Base-by-base conservation (phyloP, 345 rosid genomes). In the Kernera saxatilis region DNA sequence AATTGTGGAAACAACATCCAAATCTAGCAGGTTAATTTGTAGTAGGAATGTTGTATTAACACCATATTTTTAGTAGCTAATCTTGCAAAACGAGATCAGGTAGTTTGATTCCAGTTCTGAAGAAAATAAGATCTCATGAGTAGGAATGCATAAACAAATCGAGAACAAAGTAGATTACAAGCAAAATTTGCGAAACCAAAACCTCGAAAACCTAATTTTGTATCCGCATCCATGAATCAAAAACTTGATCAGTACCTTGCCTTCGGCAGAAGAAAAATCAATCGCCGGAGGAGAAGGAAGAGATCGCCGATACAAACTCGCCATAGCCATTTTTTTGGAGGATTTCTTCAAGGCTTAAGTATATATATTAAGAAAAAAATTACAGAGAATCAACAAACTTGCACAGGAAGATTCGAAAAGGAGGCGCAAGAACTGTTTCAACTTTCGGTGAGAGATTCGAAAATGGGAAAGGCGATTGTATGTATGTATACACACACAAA, bases 241-340 rank as follows among this genome's bases (percentile, higher is more conserved):
- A 35, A 49, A 27, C 4, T 29, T n/a, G 48, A 56, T 7, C 26
- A 50, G 33, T 32, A 87, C 97, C 90, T 87, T 91, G 35, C 97
- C 91, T 77, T 87, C 86, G 9, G 79, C 37, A 33, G 97, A 88
- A 62, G 97, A 85, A 74, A 91, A 91, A n/a, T 91, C 97, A 25
- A 91, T 77, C 0, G 93, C 96, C 4, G 91, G 93, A 62, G 93
- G 97, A 19, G 96, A 88, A 21, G 90, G 83, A 27, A 91, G 96
- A 8, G 78, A 57, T 3, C 90, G 81, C 11, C 89, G 77, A 69
- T 88, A 88, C 71, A 89, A 70, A 18, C 93, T 85, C 14, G 87
- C 90, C 87, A 81, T 82, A 5, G 89, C 87, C 87, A 88, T 88
- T 60, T 18, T 4, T 21, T 3, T 39, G 7, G 17, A 49, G 7